Base-by-base conservation (phyloP, 345 rosid genomes). In the Orychophragmus violaceus region DNA sequence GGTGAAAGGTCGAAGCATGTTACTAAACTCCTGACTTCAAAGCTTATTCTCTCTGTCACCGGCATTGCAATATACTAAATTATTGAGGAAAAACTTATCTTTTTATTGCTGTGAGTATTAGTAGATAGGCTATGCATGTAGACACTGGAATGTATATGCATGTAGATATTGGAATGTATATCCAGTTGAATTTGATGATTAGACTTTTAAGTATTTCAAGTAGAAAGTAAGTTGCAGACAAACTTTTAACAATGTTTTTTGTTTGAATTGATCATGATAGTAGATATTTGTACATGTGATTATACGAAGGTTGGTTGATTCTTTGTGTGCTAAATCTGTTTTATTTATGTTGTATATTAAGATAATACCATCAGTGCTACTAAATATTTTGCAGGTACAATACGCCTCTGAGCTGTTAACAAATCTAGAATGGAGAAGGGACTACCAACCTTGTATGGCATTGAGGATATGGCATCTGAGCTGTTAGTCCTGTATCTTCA, bases 381-480 rank as follows among this genome's bases (percentile, higher is more conserved):
- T 59, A 5, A 3, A 17, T 76, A 13, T n/a, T 53, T 68, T 80
- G 75, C 87, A 92, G 98, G 74, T 82, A 35, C 89, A 62, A 30
- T 89, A 89, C 82, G 88, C 91, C 23, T 87, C 81, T 68, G 93
- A 92, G 79, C 65, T 89, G 67, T 71, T 89, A 74, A 80, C 71
- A 3, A 79, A 89, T 82, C 82, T 80, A 46, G 52, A 76, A 44
- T 85, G 91, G 95, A 89, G 83, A 82, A 82, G 93, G 66, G 84
- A 84, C 65, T 89, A 84, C 76, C 95, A n/a, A n/a, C 85, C 63
- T 32, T 81, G 4, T 92, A 84, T 71, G 81, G 85, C 58, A 75
- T 87, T 70, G 91, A 92, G 62, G 91, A 92, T 76, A 80, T n/a
- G n/a, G n/a, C 87, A 49, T 68, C 18, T 89, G 7, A 41, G 45